A percentile compares a stretch with the other conserved stretches of the same genome.
Conservation (phyloP, 495 filamentous ascomycete species). For the Hypoxylon trugodes region DNA sequence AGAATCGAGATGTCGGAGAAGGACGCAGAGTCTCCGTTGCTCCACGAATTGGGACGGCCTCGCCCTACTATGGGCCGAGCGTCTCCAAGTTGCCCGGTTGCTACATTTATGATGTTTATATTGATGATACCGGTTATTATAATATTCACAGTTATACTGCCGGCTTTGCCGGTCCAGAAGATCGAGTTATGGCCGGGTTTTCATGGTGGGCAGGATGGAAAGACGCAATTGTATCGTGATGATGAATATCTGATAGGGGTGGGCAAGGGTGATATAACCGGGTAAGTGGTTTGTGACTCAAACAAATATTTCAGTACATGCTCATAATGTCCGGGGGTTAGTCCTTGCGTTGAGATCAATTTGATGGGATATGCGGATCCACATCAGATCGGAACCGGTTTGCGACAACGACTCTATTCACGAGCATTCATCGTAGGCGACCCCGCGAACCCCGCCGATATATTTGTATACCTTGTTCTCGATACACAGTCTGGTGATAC, state of each 20-base stretch:
- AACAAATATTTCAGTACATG: neutral
- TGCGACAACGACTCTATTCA: conserved; percentile 89
- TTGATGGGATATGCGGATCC: conserved; percentile 93
- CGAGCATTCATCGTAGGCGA: conserved; percentile 90
- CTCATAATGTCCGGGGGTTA: conserved; percentile 38
- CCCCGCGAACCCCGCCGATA: conserved; percentile 67
- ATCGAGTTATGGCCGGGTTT: conserved; percentile 16
- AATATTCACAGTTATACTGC: neutral
- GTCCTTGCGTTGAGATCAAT: conserved; percentile 89
- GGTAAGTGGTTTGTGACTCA: conserved; percentile 55
- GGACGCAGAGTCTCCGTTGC: conserved; percentile 8
- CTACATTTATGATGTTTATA: conserved; percentile 1
- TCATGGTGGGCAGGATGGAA: conserved; percentile 4
- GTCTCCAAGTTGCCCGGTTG: neutral
- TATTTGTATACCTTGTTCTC: conserved; percentile 88
- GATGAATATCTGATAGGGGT: conserved; percentile 83
- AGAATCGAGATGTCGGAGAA: conserved; percentile 27
- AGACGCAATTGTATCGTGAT: conserved; percentile 29
- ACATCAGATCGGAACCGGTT: conserved; percentile 84
- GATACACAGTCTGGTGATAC: conserved; percentile 93
- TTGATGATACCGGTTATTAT: conserved; percentile 1
- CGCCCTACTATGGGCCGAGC: too few species aligned
- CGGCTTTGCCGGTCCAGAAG: conserved; percentile 5
- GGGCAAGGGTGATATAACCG: conserved; percentile 95
- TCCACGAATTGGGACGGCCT: neutral